phyloP scores from a whole-genome alignment of 2,329 filamentous ascomycete species.

The Metarhizium humberi region DNA sequence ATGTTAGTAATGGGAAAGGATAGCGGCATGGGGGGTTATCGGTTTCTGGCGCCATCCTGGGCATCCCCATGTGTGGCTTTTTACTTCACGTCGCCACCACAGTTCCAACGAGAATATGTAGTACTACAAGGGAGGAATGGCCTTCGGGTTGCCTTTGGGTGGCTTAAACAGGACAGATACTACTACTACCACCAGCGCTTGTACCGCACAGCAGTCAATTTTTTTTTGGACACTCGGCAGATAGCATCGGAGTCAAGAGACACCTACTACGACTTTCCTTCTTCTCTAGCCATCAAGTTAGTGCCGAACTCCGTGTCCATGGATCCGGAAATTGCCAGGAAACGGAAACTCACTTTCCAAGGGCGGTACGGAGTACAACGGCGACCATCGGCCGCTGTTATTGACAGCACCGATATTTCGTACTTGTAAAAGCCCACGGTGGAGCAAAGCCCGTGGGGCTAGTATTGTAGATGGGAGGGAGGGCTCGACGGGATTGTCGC shows the following conservation, averaged over 20 bases:
- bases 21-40: neutral
- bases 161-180: too few species aligned
- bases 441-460: too few species aligned
- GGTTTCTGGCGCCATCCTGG: neutral
- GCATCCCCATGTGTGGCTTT: constrained; percentile 17
- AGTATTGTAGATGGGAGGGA: neutral
- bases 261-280: neutral
- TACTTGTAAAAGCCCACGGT: too few species aligned
- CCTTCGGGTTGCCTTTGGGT: too few species aligned
- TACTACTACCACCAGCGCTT: neutral
- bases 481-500: neutral
- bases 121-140: too few species aligned
- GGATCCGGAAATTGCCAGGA: neutral
- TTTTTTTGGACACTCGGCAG: neutral
- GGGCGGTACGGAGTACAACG: neutral
- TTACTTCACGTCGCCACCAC: neutral
- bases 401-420: too few species aligned
- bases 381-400: too few species aligned
- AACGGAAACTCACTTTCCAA: neutral
- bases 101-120: neutral
- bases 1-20: neutral
- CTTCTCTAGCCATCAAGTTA: neutral
- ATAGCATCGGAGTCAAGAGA: neutral
- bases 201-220: neutral
- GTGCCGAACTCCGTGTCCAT: neutral